A percentile compares a stretch with the other conserved stretches of the same genome.
Evolutionary conservation across 1,139 yeast genomes (phyloP).

Genomic region (Geotrichum carabidarum): DNA sequence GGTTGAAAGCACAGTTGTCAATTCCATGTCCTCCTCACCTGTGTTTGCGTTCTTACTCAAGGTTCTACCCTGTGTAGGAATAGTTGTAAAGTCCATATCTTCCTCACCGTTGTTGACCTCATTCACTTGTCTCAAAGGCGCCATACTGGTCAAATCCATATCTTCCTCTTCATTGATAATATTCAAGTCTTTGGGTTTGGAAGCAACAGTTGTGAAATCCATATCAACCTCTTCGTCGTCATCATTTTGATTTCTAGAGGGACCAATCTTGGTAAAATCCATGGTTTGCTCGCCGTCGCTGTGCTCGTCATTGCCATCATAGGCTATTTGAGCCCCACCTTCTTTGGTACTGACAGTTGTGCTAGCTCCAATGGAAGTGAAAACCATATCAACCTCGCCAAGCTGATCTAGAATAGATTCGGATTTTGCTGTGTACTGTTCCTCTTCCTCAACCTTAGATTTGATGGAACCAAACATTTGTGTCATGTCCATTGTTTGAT

Average conservation of each 20-base stretch:
- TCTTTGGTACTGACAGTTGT: neutral
- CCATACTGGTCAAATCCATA: conserved; percentile 18
- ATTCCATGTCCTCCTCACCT: conserved; percentile 14
- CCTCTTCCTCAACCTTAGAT: conserved; percentile 9
- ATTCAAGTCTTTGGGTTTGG: neutral
- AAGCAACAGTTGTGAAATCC: conserved; percentile 23
- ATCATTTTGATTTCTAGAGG: neutral
- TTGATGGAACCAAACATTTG: conserved; percentile 19
- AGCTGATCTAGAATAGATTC: neutral
- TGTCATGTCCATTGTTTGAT: conserved; percentile 25
- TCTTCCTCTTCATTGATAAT: conserved; percentile 8
- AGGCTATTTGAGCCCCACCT: neutral
- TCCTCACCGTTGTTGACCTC: conserved; percentile 17
- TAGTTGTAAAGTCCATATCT: conserved; percentile 27
- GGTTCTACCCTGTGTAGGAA: conserved; percentile 8
- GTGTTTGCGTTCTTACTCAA: conserved; percentile 9
- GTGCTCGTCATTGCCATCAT: neutral
- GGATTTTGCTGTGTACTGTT: neutral
- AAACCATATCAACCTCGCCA: conserved; percentile 6
- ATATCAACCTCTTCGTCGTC: conserved; percentile 21
- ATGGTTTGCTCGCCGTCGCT: conserved; percentile 7
- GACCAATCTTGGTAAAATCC: conserved; percentile 4
- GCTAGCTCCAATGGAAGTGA: neutral
- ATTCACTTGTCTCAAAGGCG: neutral
- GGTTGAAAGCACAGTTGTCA: conserved; percentile 1